Evolutionary conservation across 192 early-diverging fungal species (phyloP).

Genomic region (Chytriomyces sp.): DNA sequence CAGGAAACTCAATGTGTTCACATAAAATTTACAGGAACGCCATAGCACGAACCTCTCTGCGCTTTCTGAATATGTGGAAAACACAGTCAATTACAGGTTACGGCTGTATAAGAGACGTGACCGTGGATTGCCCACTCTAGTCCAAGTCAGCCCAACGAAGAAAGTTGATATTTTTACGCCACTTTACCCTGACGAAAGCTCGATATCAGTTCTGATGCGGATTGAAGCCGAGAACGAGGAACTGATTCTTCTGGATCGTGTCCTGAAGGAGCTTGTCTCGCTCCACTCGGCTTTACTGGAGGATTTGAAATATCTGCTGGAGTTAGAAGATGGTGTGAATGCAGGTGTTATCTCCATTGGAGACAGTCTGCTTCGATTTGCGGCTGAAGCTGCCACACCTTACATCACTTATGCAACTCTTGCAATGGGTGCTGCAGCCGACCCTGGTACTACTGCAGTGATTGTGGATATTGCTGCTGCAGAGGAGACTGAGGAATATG

Average conservation of each 20-base stretch:
- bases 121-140: constrained; percentile 18
- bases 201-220: not conserved
- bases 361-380: constrained; percentile 23
- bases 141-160: constrained; percentile 16
- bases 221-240: constrained; percentile 31
- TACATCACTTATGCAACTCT: constrained; percentile 21
- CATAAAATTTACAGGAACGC: constrained; percentile 35
- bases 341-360: constrained; percentile 11
- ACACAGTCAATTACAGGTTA: constrained; percentile 25
- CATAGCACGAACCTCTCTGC: constrained; percentile 30
- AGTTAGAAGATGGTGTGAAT: constrained; percentile 7
- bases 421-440: not conserved
- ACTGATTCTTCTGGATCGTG: constrained; percentile 22
- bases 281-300: constrained; percentile 14
- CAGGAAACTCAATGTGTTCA: too few relatives aligned
- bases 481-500: not conserved
- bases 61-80: constrained; percentile 28
- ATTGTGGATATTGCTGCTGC: not conserved
- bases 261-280: constrained; percentile 10
- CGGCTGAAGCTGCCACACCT: not conserved
- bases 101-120: constrained; percentile 30
- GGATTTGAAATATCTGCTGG: constrained; percentile 16
- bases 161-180: constrained; percentile 23
- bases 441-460: not conserved
- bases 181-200: not conserved